These are phyloP conservation scores for Cymodocea nodosa DNA, from an alignment of 116 monocot genomes.

Conservation along the genomic window DNA sequence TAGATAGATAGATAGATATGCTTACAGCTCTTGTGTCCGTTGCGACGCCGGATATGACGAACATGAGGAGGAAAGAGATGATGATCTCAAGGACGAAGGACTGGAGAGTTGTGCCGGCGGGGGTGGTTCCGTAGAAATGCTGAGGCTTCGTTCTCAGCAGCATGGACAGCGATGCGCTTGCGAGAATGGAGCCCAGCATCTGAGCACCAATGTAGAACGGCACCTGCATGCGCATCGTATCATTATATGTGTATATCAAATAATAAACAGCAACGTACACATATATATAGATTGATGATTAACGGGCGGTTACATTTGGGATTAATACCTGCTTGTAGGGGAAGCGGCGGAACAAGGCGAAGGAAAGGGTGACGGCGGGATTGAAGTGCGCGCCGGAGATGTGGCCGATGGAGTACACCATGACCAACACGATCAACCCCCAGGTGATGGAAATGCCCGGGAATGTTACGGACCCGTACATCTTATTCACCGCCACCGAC, in stretches of 20 bases:
- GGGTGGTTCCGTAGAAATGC: constrained; percentile 27
- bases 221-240: constrained; percentile 21
- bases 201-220: constrained; percentile 25
- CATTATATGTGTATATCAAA: neutral
- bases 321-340: constrained; percentile 39
- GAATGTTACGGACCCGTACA: constrained; percentile 28
- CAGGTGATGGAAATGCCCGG: constrained; percentile 47
- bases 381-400: constrained; percentile 64
- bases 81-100: constrained; percentile 28
- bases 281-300: no score
- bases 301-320: no score
- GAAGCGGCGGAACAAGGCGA: constrained; percentile 32
- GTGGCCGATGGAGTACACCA: constrained; percentile 55
- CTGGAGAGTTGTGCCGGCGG: constrained; percentile 13
- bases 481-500: constrained; percentile 41
- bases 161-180: constrained; percentile 10
- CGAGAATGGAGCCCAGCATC: constrained; percentile 19
- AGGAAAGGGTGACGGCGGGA: constrained; percentile 58
- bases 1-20: no score
- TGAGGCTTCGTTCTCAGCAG: constrained; percentile 6
- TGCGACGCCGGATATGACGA: constrained; percentile 28
- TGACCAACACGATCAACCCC: constrained; percentile 47
- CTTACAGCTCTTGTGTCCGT: constrained; percentile 27
- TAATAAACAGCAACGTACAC: no score
- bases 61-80: constrained; percentile 32